Conservation (phyloP, 2,329 filamentous ascomycete species). For the Trichoderma oligosporum region DNA sequence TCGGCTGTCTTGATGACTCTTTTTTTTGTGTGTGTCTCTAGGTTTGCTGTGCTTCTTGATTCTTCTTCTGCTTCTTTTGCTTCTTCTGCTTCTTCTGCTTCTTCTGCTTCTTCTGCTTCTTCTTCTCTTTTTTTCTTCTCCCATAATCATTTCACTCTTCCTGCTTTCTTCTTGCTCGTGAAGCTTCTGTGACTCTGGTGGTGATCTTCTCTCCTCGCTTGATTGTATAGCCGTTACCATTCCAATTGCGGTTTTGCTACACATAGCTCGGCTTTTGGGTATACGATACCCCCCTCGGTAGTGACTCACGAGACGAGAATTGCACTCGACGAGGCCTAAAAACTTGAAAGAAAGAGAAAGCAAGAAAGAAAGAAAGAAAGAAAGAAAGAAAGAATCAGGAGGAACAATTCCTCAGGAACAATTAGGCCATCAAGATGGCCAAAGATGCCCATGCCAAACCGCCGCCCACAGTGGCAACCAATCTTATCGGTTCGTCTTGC, state of each 20-base stretch:
- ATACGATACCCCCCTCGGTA: conserved; percentile 12
- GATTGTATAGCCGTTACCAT: conserved; percentile 15
- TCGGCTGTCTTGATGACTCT: conserved; percentile 13
- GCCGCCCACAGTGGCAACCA: conserved; percentile 80
- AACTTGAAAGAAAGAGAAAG: too few species aligned
- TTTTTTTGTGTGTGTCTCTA: conserved; percentile 1
- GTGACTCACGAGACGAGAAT: background rate
- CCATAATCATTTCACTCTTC: background rate
- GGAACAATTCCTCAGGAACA: background rate
- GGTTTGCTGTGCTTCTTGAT: background rate
- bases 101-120: background rate
- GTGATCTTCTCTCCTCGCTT: background rate
- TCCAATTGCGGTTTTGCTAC: background rate
- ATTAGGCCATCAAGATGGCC: conserved; percentile 31
- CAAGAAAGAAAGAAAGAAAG: background rate
- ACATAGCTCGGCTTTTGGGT: conserved; percentile 10
- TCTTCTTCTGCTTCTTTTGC: conserved; percentile 13
- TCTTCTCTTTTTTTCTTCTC: conserved; percentile 10
- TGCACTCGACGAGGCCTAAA: background rate
- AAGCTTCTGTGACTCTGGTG: background rate
- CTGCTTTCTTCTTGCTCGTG: background rate
- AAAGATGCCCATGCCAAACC: conserved; percentile 53
- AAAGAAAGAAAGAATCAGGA: background rate
- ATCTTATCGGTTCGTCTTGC: conserved; percentile 71
- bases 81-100: background rate